A percentile compares a stretch with the other conserved stretches of the same genome.
Conservation (phyloP, 169 alveolate genomes). For the Eimeria falciformis region DNA sequence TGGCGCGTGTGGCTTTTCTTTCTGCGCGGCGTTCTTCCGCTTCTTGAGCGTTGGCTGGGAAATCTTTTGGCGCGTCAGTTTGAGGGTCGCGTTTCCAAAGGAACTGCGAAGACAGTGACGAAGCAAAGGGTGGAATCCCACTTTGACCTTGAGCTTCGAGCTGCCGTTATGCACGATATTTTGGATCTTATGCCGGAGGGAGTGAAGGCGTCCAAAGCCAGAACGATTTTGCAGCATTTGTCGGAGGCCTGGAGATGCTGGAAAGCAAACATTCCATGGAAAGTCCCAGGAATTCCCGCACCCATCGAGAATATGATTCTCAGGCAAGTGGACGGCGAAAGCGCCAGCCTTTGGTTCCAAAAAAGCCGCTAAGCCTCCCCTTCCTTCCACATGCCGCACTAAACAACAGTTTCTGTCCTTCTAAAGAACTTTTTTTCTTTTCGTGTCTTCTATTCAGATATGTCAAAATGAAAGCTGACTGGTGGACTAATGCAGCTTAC, state of each 20-base stretch:
- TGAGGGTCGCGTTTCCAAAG: conserved; percentile 99
- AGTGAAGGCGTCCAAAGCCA: conserved; percentile 97
- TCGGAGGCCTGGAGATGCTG: conserved; percentile 99
- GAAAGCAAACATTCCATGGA: conserved; percentile 99
- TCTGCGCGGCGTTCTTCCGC: conserved; percentile 98
- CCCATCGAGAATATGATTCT: conserved; percentile 99
- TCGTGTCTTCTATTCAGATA: conserved; percentile 81
- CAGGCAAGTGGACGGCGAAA: conserved; percentile 76
- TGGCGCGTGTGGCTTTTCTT: conserved; percentile 99
- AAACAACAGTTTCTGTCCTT: too few relatives aligned
- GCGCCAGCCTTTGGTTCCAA: background rate
- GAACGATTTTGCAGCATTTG: conserved; percentile 98
- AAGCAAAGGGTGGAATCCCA: conserved; percentile 99
- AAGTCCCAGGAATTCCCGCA: conserved; percentile 99
- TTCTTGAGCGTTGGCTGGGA: conserved; percentile 99
- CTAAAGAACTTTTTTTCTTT: background rate
- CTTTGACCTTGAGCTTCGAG: conserved; percentile 99
- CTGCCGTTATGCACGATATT: conserved; percentile 99
- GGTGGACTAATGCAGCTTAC: conserved; percentile 99
- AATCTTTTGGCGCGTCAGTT: conserved; percentile 98
- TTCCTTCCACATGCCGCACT: too few relatives aligned
- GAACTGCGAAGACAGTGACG: conserved; percentile 99
- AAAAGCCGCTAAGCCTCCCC: too few relatives aligned
- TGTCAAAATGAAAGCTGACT: conserved; percentile 99
- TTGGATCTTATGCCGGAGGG: conserved; percentile 99